Base-by-base conservation (phyloP, 2,329 filamentous ascomycete species). In the Fusarium transvaalense region DNA sequence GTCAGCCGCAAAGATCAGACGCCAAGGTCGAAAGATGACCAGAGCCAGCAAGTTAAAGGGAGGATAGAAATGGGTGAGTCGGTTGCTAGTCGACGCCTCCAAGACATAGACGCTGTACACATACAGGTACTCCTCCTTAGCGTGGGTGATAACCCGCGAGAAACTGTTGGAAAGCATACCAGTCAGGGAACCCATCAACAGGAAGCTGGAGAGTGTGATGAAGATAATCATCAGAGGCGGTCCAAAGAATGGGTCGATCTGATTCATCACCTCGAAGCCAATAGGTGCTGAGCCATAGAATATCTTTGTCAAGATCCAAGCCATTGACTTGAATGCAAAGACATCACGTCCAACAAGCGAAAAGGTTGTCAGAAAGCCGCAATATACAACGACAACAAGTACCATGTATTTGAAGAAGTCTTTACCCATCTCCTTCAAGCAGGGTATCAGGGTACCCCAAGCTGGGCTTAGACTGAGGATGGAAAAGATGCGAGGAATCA, bases 341-440 rank as follows among this genome's bases (percentile, higher is more conserved):
- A 81, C 79, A 51, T 92, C 90, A 56, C 92, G 86, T n/a, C 91
- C 92, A 43, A 96, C 84, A 27, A 94, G 84, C 0, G 90, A 90
- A 73, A 95, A 95, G 1, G 93, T 97, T 0, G 94, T 97, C 34
- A 97, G 81, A 78, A 97, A 97, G 46, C 94, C 93, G 47, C 96
- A 81, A 76, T 97, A 97, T 53, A 97, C 82, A 55, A 97, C 91
- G 47, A 93, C 82, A 42, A 97, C 92, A 27, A 95, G 85, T 2
- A 92, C 91, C 79, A 89, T 86, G 76, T 96, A 97, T 75, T 94
- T 94, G 77, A 94, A 79, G 76, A 97, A 97, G 76, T 97, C 93
- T 78, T 94, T 95, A 38, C 92, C 92, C 94, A 97, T 97, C 77
- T 95, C 93, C 77, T 96, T 96, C 51, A 97, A 84, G 68, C 94